Base-by-base conservation (phyloP, 176 grass and related monocot genomes). In the Avena sativa region DNA sequence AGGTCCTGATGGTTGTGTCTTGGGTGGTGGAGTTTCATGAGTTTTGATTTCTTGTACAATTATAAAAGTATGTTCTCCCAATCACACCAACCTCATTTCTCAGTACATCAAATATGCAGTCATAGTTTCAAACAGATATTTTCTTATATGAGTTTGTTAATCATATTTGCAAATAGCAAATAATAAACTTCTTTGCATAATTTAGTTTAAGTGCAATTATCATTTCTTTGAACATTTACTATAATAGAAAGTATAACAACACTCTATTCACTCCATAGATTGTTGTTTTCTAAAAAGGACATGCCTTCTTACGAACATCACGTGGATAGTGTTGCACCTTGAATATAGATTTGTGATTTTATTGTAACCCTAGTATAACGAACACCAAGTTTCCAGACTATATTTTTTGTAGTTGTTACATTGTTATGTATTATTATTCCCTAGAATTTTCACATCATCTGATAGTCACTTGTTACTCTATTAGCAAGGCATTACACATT, bases 1-100 rank as follows among this genome's bases (percentile, higher is more conserved):
- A 40, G 79, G 96, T 71, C 93, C 93, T 49, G 93, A 98, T 81
- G 96, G 96, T n/a, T 90, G 90, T 20, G 96, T 98, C 78, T 87
- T 98, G 70, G 96, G 93, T 32, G 96, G 96, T 3, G 87, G 91
- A 71, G 93, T 98, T 9, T 93, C 96, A 9, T 88, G 93, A 64
- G 71, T 98, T 16, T 86, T 98, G 65, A 94, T 90, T 12, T 92
- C 93, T 23, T 90, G 90, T 75, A 94, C 93, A 40, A 93, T 91
- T 8, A 90, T 98, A 14, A 91, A 98, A 93, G 96, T 98, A 13
- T 32, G 58, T 70, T 23, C 9, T 80, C 63, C 81, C 64, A 21
- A 17, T 58, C 36, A 60, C 47, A 52, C 5, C 21, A 66, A 56
- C 68, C 76, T 79, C 17, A 25, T 65, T 74, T n/a, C 57, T 78